Base-by-base conservation (phyloP, 2,329 filamentous ascomycete genomes). In the Talaromyces sp. region DNA sequence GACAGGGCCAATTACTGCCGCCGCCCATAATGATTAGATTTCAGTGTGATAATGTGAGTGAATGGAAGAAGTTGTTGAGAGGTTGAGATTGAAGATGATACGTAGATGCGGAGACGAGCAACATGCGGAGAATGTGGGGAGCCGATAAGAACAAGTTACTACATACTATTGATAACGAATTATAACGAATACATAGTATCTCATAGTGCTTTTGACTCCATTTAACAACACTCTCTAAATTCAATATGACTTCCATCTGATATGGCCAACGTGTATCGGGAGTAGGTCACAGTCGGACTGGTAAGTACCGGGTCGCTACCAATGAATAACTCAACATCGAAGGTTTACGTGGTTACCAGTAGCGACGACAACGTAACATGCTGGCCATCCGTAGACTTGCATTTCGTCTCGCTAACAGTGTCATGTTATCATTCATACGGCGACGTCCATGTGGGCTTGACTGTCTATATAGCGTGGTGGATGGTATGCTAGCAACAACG, bases 61-160 rank as follows among this genome's bases (percentile, higher is more conserved):
- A 31, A 6, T 31, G 16, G 4, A 31, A 48, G 46, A 18, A 52
- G 9, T 52, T 0, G 28, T 9, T 14, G 31, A 40, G 37, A 40
- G 21, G 31, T 18, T 25, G 18, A 40, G 37, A 31, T 54, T 54
- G 3, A 35, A 12, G 28, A 42, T 14, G 54, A 9, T 23, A 12
- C 7, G n/a, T 39, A 33, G 28, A 18, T 46, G 59, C 48, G 48
- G 52, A 58, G 61, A 50, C 16, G 25, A 21, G 14, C 28, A 33
- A 46, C 18, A 59, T 63, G 57, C 57, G 62, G 62, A 60, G 50
- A 28, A 54, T 23, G 62, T 63, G 62, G 57, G 50, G 62, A 63
- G 39, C 18, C 21, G 52, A 62, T 58, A 58, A 52, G 14, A 44
- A 11, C 21, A 42, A 5, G 35, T 16, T n/a, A 21, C 7, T 21